Evolutionary conservation across 2,329 filamentous ascomycete species (phyloP).

Genomic region (Colletotrichum filicis): DNA sequence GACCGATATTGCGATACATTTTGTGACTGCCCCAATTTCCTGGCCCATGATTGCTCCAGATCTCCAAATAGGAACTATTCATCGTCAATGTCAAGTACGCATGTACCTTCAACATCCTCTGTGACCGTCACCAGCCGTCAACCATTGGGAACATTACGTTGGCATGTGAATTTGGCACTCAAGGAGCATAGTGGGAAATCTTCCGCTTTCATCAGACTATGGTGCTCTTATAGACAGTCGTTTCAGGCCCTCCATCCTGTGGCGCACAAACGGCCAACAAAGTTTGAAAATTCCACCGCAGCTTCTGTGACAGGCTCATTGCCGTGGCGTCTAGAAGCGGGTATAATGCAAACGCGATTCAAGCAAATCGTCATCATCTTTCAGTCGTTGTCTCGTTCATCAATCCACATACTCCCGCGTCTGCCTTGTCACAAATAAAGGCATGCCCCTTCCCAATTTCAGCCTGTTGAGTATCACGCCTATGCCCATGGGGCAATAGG

Average conservation of each 20-base stretch:
- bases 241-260: not conserved
- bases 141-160: not conserved
- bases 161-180: not conserved
- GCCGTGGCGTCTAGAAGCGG: constrained; percentile 3
- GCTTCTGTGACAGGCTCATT: constrained; percentile 3
- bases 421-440: not conserved
- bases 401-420: not conserved
- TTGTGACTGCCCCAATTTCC: not conserved
- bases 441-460: not conserved
- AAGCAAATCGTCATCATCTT: constrained; percentile 12
- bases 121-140: not conserved
- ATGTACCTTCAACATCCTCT: not conserved
- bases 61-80: not conserved
- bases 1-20: not conserved
- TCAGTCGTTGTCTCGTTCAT: not conserved
- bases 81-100: not conserved
- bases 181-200: not conserved
- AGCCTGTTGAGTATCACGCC: not conserved
- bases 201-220: not conserved
- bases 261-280: not conserved
- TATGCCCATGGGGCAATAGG: constrained; percentile 47
- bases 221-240: not conserved
- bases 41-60: not conserved
- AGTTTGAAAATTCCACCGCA: constrained; percentile 3
- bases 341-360: constrained; percentile 24